phyloP scores from a whole-genome alignment of 345 rosid species.

The Eucalyptus marginata region DNA sequence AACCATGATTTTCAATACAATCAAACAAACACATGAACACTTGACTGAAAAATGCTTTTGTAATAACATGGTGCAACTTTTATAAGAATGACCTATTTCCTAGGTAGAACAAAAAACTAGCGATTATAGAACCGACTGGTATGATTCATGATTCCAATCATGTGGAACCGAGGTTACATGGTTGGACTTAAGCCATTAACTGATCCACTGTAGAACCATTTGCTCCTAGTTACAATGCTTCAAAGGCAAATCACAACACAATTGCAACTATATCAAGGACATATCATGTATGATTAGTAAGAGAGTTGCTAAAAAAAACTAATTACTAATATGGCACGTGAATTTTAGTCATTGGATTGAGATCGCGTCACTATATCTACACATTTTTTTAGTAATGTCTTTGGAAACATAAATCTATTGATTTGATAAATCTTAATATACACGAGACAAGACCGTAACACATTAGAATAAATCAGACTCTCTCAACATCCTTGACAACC shows the following conservation, averaged over 20 bases:
- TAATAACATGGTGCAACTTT: neutral
- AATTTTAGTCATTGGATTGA: neutral
- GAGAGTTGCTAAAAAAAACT: neutral
- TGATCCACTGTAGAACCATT: neutral
- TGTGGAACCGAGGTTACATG: neutral
- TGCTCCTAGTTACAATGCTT: neutral
- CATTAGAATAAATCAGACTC: neutral
- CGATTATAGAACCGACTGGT: fast-evolving
- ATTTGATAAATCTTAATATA: neutral
- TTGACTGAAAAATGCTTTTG: neutral
- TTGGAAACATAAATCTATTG: neutral
- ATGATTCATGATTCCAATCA: neutral
- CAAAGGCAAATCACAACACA: neutral
- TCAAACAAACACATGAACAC: neutral
- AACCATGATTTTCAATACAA: neutral
- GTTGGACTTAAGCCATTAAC: neutral
- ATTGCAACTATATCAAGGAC: neutral
- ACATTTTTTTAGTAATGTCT: neutral
- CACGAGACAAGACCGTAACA: fast-evolving
- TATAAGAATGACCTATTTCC: neutral
- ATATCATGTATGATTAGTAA: neutral
- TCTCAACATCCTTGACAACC: neutral
- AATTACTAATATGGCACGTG: neutral
- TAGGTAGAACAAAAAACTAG: neutral
- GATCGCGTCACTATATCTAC: neutral